A percentile compares a stretch with the other conserved stretches of the same genome.
Conservation (phyloP, 768 basidiomycete species). For the Pholiota conissans region DNA sequence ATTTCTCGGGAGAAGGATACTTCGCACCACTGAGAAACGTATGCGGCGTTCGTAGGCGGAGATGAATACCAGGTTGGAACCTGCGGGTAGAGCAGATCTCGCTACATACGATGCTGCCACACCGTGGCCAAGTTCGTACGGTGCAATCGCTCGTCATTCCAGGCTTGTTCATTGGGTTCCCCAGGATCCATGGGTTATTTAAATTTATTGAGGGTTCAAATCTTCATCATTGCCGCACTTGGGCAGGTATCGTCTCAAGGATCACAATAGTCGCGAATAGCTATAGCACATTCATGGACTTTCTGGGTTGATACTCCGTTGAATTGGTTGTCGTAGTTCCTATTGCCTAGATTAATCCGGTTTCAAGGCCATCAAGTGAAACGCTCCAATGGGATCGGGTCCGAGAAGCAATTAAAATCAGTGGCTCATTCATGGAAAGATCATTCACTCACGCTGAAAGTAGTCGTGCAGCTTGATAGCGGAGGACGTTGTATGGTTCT, state of each 20-base stretch:
- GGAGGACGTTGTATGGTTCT: neutral
- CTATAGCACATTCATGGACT: neutral
- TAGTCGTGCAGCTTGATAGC: neutral
- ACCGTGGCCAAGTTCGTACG: too few species aligned
- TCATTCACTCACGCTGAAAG: neutral
- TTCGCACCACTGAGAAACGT: too few species aligned
- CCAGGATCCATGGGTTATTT: neutral
- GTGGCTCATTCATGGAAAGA: neutral
- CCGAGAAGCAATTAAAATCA: too few species aligned
- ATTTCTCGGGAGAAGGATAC: too few species aligned
- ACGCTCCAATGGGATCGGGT: neutral
- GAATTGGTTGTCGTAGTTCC: neutral
- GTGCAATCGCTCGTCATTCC: too few species aligned
- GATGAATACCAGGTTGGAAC: too few species aligned
- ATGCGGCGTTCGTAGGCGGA: too few species aligned
- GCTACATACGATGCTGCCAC: too few species aligned
- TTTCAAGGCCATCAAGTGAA: neutral
- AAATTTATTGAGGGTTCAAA: neutral
- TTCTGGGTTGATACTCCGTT: neutral
- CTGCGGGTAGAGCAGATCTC: too few species aligned
- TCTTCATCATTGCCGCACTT: neutral
- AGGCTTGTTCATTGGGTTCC: too few species aligned
- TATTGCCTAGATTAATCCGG: neutral
- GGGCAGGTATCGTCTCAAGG: neutral
- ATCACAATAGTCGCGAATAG: neutral